These are phyloP conservation scores for Wickerhamiella occidentalis DNA, from an alignment of 805 yeast species.

Conservation along the genomic window DNA sequence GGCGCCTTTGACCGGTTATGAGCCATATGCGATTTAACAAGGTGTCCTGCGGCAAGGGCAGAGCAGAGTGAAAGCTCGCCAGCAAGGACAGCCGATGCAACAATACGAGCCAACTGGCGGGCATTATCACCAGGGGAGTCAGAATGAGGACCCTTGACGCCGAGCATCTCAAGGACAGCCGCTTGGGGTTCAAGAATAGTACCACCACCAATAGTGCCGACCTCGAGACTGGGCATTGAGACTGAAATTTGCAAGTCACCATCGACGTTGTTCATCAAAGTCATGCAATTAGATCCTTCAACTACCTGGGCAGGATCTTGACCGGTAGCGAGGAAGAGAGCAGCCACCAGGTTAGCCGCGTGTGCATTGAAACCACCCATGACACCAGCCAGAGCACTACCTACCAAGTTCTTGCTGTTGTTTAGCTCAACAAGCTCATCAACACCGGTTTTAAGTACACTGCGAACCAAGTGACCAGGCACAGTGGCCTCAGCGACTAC, in stretches of 20 bases:
- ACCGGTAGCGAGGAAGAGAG: constrained; percentile 87
- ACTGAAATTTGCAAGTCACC: constrained; percentile 87
- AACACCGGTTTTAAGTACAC: constrained; percentile 83
- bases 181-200: constrained; percentile 95
- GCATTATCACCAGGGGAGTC: constrained; percentile 91
- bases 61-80: constrained; percentile 91
- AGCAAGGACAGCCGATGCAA: constrained; percentile 90
- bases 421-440: constrained; percentile 85
- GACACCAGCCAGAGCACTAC: constrained; percentile 97
- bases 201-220: constrained; percentile 99
- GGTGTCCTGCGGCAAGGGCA: constrained; percentile 96
- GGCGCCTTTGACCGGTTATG: constrained; percentile 67
- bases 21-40: constrained; percentile 94
- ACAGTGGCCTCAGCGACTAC: constrained; percentile 92
- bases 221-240: constrained; percentile 99
- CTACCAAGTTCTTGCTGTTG: constrained; percentile 78
- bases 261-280: constrained; percentile 70
- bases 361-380: constrained; percentile 98
- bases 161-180: constrained; percentile 86
- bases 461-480: constrained; percentile 67
- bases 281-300: constrained; percentile 94
- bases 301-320: constrained; percentile 99
- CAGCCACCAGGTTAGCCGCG: constrained; percentile 93
- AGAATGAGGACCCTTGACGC: constrained; percentile 93
- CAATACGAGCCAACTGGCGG: constrained; percentile 78